These are phyloP conservation scores for Nitzschia putrida DNA, from an alignment of 108 stramenopile species.

Conservation along the genomic window DNA sequence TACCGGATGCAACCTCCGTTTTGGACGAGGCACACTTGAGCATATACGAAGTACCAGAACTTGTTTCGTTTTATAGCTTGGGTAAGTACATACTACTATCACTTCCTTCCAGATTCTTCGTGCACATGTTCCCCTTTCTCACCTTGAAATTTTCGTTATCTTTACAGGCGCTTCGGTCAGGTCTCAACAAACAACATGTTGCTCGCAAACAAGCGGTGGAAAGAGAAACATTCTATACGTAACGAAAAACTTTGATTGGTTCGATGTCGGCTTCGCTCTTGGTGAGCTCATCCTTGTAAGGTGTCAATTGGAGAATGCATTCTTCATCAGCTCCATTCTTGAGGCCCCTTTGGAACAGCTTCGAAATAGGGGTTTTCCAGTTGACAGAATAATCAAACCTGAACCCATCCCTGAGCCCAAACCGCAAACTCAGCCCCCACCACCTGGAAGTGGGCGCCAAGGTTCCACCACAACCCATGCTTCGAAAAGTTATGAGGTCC, in stretches of 20 bases:
- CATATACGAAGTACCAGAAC: slow-evolving; percentile 48
- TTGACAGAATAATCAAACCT: slow-evolving; percentile 67
- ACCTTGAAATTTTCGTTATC: not conserved
- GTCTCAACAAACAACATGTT: slow-evolving; percentile 58
- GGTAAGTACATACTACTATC: slow-evolving; percentile 11
- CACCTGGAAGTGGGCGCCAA: too few relatives aligned
- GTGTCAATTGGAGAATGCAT: slow-evolving; percentile 76
- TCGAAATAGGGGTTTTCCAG: slow-evolving; percentile 70
- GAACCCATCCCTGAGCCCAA: slow-evolving; percentile 34
- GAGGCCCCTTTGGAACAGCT: slow-evolving; percentile 75
- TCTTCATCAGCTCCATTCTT: slow-evolving; percentile 67
- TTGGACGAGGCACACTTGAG: slow-evolving; percentile 49
- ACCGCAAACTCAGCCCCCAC: not conserved
- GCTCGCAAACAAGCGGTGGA: slow-evolving; percentile 29
- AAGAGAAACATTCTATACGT: slow-evolving; percentile 50
- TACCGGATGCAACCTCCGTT: slow-evolving; percentile 48
- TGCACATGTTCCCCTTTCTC: not conserved
- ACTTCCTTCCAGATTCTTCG: not conserved
- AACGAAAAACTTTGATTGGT: slow-evolving; percentile 65
- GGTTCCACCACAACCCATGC: too few relatives aligned
- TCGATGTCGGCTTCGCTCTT: slow-evolving; percentile 75
- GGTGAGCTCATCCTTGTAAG: slow-evolving; percentile 70
- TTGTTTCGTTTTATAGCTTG: slow-evolving; percentile 66
- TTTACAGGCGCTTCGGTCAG: slow-evolving; percentile 25
- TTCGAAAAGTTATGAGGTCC: too few relatives aligned